Base-by-base conservation (phyloP, 768 basidiomycete genomes). In the Amanita polypyramis region DNA sequence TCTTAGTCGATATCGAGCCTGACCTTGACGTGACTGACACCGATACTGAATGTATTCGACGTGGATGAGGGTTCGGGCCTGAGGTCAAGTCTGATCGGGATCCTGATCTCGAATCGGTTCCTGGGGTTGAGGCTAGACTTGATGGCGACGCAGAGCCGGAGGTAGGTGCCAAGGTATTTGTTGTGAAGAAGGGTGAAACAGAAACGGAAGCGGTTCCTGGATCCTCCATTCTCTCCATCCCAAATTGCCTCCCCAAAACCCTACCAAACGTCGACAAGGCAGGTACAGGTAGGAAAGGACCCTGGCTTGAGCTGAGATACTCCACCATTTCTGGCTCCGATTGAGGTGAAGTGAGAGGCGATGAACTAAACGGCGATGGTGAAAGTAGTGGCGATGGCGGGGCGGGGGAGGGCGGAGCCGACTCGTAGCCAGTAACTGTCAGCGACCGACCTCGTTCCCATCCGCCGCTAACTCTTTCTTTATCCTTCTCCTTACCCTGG, bases 191-290 rank as follows among this genome's bases (percentile, higher is more conserved):
- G 25, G 21, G 36, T 6, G 44, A 20, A 10, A 9, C 34, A 19
- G 32, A 11, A 15, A 20, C 5, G 2, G 37, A 17, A 17, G n/a
- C 23, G n/a, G 34, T 14, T 6, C 19, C 20, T 17, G 45, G 25
- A n/a, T 49, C 40, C 20, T 49, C 47, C 15, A 35, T 42, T 9
- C 40, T 32, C 40, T 49, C 47, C 38, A 33, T 42, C 10, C 47
- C 47, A 25, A 42, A 29, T 10, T 49, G 47, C 17, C 41, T 49
- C 11, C 47, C 39, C 10, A 27, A 17, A 12, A 49, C 39, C 23
- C 47, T 49, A 12, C 47, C 47, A 42, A 49, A 49, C 10, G 47
- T 49, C 5, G 47, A 49, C 15, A 42, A n/a, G 14, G 19, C 40
- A 33, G 40, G 40, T 7, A 25, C 32, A 9, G n/a, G n/a, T n/a